Conservation (phyloP, 306 rosid species). For the Betula pendula region DNA sequence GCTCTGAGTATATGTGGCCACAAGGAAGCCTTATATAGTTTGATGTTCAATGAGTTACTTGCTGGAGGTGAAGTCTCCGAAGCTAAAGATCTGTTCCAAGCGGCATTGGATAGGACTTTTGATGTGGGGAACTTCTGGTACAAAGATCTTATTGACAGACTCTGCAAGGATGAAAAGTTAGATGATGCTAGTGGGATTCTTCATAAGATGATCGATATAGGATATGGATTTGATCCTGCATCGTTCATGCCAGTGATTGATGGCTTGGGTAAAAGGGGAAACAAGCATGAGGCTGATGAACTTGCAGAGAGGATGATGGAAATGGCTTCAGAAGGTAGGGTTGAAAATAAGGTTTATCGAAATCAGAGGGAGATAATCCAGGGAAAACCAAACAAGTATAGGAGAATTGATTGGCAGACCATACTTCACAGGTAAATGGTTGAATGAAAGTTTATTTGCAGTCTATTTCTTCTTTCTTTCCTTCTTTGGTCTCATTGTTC, state of each 20-base stretch:
- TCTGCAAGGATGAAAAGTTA: constrained; percentile 68
- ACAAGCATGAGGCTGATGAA: constrained; percentile 69
- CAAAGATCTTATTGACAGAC: constrained; percentile 67
- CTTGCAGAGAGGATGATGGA: constrained; percentile 79
- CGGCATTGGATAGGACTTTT: constrained; percentile 62
- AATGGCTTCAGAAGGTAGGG: constrained; percentile 60
- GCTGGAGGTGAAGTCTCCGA: constrained; percentile 59
- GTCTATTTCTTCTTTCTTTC: constrained; percentile 18
- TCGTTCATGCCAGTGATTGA: constrained; percentile 80
- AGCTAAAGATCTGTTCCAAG: constrained; percentile 70
- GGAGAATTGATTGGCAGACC: constrained; percentile 66
- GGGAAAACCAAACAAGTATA: constrained; percentile 38
- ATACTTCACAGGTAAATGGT: constrained; percentile 71
- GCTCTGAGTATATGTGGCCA: constrained; percentile 66
- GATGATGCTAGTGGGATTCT: constrained; percentile 70
- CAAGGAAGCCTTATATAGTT: constrained; percentile 75
- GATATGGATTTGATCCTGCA: constrained; percentile 69
- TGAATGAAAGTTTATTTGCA: constrained; percentile 6
- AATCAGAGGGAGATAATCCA: constrained; percentile 28
- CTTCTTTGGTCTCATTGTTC: constrained; percentile 16
- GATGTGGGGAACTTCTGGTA: constrained; percentile 61
- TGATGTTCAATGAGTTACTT: constrained; percentile 79
- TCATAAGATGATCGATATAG: constrained; percentile 57
- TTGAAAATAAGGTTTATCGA: constrained; percentile 37
- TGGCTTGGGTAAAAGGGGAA: constrained; percentile 73